phyloP scores from a whole-genome alignment of 306 rosid species.

The Fagus crenata region DNA sequence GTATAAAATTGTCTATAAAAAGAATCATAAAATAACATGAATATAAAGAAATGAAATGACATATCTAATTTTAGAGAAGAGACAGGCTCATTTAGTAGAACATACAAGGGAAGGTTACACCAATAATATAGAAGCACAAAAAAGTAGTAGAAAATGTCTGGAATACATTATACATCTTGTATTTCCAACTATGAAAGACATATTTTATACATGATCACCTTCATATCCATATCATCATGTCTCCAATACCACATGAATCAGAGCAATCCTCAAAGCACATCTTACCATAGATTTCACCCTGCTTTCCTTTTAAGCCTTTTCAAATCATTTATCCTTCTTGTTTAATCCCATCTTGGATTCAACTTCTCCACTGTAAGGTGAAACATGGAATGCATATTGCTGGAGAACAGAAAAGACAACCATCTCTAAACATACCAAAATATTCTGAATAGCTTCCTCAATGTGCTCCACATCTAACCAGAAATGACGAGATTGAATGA shows the following conservation, averaged over 20 bases:
- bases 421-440: conserved; percentile 84
- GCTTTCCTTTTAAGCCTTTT: not conserved
- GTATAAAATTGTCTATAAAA: not conserved
- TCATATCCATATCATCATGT: conserved; percentile 28
- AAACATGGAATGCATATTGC: conserved; percentile 80
- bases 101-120: not conserved
- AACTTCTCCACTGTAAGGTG: conserved; percentile 77
- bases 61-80: not conserved
- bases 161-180: conserved; percentile 1
- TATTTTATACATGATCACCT: conserved; percentile 22
- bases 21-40: not conserved
- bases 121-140: not conserved
- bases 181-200: conserved; percentile 13
- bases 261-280: not conserved
- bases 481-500: conserved; percentile 61
- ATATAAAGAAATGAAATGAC: not conserved
- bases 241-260: not conserved
- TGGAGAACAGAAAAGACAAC: conserved; percentile 85
- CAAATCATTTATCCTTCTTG: conserved; percentile 57
- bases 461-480: conserved; percentile 86
- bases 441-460: conserved; percentile 87
- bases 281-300: not conserved
- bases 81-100: not conserved
- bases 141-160: not conserved
- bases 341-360: conserved; percentile 55